Percentiles rank a stretch among this genome's conserved stretches.
Evolutionary conservation across 257 asterid genomes (phyloP).

Genomic region (Coffea canephora): DNA sequence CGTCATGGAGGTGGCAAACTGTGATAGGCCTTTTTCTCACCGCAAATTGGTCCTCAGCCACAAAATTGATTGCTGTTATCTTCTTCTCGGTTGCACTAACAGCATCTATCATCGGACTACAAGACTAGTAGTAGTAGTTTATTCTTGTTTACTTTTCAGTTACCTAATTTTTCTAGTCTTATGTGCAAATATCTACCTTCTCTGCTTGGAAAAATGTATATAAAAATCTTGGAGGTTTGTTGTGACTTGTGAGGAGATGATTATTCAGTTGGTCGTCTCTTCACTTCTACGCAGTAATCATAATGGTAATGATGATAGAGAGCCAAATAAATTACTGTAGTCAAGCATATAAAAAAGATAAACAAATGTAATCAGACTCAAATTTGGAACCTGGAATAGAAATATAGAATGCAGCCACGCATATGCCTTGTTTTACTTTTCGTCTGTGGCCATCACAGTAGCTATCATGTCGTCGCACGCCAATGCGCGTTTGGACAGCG

Average conservation of each 20-base stretch:
- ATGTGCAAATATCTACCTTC: neutral
- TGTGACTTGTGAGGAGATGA: too few species aligned
- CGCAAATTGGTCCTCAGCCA: constrained; percentile 41
- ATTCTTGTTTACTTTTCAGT: neutral
- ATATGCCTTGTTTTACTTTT: too few species aligned
- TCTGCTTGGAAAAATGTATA: neutral
- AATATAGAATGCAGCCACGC: too few species aligned
- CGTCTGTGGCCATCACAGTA: too few species aligned
- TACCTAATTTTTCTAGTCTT: neutral
- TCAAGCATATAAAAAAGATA: too few species aligned
- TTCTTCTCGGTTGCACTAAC: neutral
- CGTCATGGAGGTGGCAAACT: neutral
- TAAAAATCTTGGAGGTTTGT: too few species aligned
- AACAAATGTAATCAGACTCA: too few species aligned
- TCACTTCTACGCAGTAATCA: neutral
- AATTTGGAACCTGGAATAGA: too few species aligned
- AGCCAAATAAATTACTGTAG: too few species aligned
- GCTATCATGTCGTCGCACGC: too few species aligned
- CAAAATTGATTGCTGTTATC: constrained; percentile 15
- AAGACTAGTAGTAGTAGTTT: neutral
- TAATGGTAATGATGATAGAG: neutral
- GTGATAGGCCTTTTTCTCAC: neutral
- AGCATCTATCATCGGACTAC: too few species aligned
- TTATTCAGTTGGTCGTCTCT: neutral
- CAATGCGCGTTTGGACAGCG: too few species aligned